phyloP scores from a whole-genome alignment of 192 early-diverging fungal species.

The Kickxella alabastrina region DNA sequence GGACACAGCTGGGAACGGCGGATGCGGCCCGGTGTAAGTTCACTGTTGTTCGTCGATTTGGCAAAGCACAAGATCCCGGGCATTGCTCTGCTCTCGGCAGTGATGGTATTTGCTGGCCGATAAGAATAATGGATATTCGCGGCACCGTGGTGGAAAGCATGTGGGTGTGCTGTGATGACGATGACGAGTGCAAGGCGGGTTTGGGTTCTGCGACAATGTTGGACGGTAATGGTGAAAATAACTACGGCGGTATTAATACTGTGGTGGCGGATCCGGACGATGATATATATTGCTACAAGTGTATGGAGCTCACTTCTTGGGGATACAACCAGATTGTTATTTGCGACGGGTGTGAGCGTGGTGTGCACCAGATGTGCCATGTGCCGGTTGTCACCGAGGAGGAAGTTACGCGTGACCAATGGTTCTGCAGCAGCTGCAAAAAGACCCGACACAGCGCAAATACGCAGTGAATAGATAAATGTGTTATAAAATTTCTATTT shows the following conservation, averaged over 20 bases:
- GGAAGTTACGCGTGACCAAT: conserved; percentile 35
- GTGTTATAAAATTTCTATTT: no score
- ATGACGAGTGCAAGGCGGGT: conserved; percentile 18
- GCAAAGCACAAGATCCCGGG: conserved; percentile 11
- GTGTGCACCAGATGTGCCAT: conserved; percentile 50
- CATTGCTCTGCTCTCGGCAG: conserved; percentile 25
- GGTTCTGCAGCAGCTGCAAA: conserved; percentile 42
- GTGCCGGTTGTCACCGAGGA: conserved; percentile 33
- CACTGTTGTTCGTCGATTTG: conserved; percentile 33
- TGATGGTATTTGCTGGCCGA: conserved; percentile 23
- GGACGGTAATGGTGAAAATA: no score
- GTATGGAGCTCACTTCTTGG: conserved; percentile 19
- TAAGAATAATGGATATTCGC: conserved; percentile 17
- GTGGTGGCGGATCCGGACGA: conserved; percentile 48
- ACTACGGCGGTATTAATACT: conserved; percentile 14
- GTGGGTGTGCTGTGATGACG: conserved; percentile 43
- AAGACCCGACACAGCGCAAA: no score
- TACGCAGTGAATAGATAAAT: no score
- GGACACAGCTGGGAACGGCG: neutral
- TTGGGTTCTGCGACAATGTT: neutral
- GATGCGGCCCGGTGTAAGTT: neutral
- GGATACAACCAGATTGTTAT: conserved; percentile 50
- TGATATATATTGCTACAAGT: conserved; percentile 41
- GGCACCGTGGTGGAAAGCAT: conserved; percentile 38
- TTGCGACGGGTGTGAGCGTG: conserved; percentile 46